Conservation (phyloP, 176 grass and related monocot species). For the Zizania latifolia region DNA sequence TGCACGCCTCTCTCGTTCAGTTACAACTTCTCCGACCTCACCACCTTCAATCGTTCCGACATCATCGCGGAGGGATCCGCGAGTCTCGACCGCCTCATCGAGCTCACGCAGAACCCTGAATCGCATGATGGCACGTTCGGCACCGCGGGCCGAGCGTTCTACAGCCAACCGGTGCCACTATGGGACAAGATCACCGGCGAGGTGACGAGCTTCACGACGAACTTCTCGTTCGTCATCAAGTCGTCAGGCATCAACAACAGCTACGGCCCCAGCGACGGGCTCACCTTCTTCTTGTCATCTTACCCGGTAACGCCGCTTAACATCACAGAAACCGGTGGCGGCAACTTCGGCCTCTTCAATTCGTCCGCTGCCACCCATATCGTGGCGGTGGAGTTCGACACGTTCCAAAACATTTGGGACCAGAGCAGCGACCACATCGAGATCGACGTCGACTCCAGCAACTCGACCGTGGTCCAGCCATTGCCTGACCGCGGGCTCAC, state of each 20-base stretch:
- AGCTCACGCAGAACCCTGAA: background rate
- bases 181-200: slow-evolving; percentile 26
- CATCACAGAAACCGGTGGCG: no score
- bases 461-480: no score
- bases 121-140: background rate
- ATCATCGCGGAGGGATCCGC: slow-evolving; percentile 16
- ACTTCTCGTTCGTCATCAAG: slow-evolving; percentile 28
- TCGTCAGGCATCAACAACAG: background rate
- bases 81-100: background rate
- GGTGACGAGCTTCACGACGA: slow-evolving; percentile 29
- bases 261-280: no score
- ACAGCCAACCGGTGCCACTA: slow-evolving; percentile 15
- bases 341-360: no score
- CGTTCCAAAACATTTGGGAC: no score
- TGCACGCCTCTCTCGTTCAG: slow-evolving; percentile 27
- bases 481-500: no score
- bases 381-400: no score
- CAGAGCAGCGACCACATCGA: no score
- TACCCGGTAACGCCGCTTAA: no score
- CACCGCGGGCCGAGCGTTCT: slow-evolving; percentile 17
- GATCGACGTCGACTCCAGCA: no score
- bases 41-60: background rate
- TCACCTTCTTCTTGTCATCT: no score
- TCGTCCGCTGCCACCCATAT: no score
- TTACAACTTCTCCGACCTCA: slow-evolving; percentile 15